Percentiles rank a stretch among this genome's conserved stretches.
These are phyloP conservation scores for Themeda triandra DNA, from an alignment of 176 grass and related monocot genomes.

Conservation along the genomic window DNA sequence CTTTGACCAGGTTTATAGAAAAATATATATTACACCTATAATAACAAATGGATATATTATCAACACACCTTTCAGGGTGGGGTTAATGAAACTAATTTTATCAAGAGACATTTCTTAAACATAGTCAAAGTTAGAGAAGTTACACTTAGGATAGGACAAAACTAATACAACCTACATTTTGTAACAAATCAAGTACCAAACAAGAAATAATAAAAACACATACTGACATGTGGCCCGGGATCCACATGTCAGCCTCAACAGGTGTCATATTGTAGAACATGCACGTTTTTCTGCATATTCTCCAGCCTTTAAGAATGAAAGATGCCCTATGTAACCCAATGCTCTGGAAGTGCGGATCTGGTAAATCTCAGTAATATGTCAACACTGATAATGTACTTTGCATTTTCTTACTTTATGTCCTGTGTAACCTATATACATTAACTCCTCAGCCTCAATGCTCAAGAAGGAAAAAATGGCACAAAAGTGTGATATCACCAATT, in stretches of 20 bases:
- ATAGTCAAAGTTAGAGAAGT: not conserved
- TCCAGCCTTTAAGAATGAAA: not conserved
- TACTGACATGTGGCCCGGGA: not conserved
- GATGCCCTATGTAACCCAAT: not conserved
- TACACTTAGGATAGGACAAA: not conserved
- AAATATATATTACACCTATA: not conserved
- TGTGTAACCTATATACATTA: not conserved
- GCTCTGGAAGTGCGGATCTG: not conserved
- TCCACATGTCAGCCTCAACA: not conserved
- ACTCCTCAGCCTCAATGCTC: not conserved
- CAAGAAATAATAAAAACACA: not conserved
- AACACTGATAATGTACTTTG: not conserved
- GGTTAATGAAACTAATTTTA: not conserved
- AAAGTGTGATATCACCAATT: not conserved
- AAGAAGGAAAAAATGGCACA: conserved; percentile 3
- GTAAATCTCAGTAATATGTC: not conserved
- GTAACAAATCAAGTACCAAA: not conserved
- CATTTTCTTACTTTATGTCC: not conserved
- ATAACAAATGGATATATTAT: not conserved
- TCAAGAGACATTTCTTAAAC: not conserved
- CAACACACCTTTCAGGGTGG: not conserved
- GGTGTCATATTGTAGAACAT: not conserved
- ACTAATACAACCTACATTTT: not conserved
- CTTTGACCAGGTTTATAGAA: not conserved
- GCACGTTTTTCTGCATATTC: not conserved